A percentile compares a stretch with the other conserved stretches of the same genome.
Evolutionary conservation across 805 yeast species (phyloP).

Genomic region (Schizosaccharomyces cryophilus): DNA sequence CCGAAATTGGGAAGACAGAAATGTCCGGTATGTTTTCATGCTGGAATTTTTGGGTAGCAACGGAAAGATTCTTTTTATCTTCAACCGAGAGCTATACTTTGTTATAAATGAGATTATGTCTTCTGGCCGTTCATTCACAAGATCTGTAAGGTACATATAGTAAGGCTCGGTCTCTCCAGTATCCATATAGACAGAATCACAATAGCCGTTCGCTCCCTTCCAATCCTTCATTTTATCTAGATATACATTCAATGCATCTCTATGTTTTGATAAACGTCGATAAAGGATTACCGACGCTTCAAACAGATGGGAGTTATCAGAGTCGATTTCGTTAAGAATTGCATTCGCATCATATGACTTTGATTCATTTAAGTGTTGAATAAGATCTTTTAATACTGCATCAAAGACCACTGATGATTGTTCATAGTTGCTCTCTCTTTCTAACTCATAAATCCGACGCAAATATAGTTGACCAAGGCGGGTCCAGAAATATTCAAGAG

Average conservation of each 20-base stretch:
- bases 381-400: neutral
- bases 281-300: neutral
- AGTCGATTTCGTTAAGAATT: neutral
- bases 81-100: constrained; percentile 34
- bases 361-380: neutral
- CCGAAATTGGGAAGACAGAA: neutral
- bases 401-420: neutral
- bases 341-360: neutral
- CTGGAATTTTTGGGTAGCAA: neutral
- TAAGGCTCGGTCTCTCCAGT: neutral
- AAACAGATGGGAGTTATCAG: neutral
- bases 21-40: neutral
- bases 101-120: constrained; percentile 24
- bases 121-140: constrained; percentile 6
- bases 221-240: neutral
- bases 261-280: neutral
- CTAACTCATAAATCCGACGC: neutral
- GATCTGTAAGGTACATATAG: neutral
- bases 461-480: neutral
- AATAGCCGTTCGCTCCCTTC: neutral
- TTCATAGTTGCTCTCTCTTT: neutral
- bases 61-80: constrained; percentile 22
- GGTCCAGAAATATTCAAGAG: neutral
- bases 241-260: neutral
- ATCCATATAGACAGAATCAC: neutral